Base-by-base conservation (phyloP, 2,329 filamentous ascomycete species). In the Sclerotinia trifoliorum region DNA sequence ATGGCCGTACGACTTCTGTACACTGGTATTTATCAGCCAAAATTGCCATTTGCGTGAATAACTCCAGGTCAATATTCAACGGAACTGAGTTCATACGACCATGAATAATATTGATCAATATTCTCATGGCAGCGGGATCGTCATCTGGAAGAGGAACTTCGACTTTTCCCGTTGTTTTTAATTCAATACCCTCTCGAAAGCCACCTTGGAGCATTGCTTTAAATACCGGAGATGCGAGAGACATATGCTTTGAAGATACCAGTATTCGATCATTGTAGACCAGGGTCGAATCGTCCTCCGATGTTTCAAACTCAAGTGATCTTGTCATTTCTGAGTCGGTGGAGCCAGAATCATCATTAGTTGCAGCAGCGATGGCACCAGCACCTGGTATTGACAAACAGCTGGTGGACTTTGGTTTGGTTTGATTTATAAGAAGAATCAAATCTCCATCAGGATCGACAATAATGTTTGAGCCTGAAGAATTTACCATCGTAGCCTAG, bases 191-290 rank as follows among this genome's bases (percentile, higher is more conserved):
- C 26, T 66, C 54, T 5, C 4, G 29, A 2, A 66, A 60, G 1
- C 11, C 10, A 1, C 46, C 55, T 13, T 66, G n/a, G 7, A 66
- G 21, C 65, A 66, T 60, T 8, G 55, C 65, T 11, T 54, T 61
- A 2, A 66, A 66, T 7, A 51, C 32, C 10, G 44, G 56, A 19
- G 65, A 66, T 4, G 55, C 65, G 10, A 66, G 17, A 29, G 19
- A 26, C 65, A 66, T 58, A 29, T 66, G 65, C 24, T 61, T 61
- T 3, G 55, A 66, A 15, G 65, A 66, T n/a, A 60, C 44, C 3
- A 66, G 24, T 24, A 62, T 35, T 1, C 4, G 19, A 19, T 32
- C 39, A 4, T 17, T 48, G 1, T 49, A 32, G 1, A 49, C 21
- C 1, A 15, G 44, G 8, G 6, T 10, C 5, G 42, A 29, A 1